These are phyloP conservation scores for Sextonia rubra DNA, from an alignment of 164 flowering plant species.

Conservation along the genomic window DNA sequence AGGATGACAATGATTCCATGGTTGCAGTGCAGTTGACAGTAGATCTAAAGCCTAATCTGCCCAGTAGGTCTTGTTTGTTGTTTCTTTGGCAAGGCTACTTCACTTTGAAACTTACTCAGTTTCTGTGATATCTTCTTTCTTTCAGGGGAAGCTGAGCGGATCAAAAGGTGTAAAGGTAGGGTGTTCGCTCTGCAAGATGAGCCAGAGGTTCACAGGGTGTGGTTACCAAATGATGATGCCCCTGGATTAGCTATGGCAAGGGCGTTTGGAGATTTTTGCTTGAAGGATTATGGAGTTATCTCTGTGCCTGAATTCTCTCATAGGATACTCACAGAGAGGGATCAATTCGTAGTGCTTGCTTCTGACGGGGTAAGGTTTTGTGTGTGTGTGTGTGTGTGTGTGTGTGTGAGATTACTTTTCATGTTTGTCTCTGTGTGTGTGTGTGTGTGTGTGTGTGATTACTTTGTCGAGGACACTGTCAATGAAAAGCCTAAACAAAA, in stretches of 20 bases:
- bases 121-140: slow-evolving; percentile 1
- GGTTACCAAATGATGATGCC: slow-evolving; percentile 82
- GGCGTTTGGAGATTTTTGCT: slow-evolving; percentile 95
- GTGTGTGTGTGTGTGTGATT: too few species aligned
- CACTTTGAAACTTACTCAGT: not conserved
- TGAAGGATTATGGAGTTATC: slow-evolving; percentile 92
- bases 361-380: slow-evolving; percentile 79
- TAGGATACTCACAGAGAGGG: slow-evolving; percentile 68
- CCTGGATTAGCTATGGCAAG: slow-evolving; percentile 97
- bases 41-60: slow-evolving; percentile 88
- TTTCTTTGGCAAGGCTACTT: not conserved
- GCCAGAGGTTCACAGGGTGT: slow-evolving; percentile 84
- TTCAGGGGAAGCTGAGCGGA: slow-evolving; percentile 90
- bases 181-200: slow-evolving; percentile 95
- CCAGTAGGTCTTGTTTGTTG: slow-evolving; percentile 43
- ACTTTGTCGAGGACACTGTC: not conserved
- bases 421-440: not conserved
- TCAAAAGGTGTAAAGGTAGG: slow-evolving; percentile 83
- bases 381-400: not conserved
- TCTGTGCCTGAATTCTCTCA: slow-evolving; percentile 83
- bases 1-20: slow-evolving; percentile 49
- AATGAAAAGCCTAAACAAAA: not conserved
- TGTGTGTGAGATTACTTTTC: not conserved
- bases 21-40: slow-evolving; percentile 74
- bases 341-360: slow-evolving; percentile 86